Evolutionary conservation across 2,329 filamentous ascomycete species (phyloP).

Genomic region (Geosmithia putterillii): DNA sequence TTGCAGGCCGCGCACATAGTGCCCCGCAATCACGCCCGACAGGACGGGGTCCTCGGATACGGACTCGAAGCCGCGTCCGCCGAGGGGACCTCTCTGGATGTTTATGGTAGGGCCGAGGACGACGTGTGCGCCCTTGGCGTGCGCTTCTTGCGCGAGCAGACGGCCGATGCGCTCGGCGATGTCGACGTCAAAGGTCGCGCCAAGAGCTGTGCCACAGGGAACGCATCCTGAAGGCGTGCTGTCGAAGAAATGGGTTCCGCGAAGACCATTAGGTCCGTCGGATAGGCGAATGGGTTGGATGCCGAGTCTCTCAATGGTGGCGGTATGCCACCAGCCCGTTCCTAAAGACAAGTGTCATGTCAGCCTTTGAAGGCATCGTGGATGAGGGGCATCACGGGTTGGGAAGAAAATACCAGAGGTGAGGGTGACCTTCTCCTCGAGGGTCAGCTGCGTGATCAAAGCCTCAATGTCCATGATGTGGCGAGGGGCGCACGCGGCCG

Average conservation of each 20-base stretch:
- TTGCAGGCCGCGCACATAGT: conserved; percentile 42
- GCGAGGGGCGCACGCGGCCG: too few relatives aligned
- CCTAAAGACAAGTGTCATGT: conserved; percentile 3
- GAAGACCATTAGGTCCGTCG: conserved; percentile 59
- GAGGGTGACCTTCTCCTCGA: conserved; percentile 2
- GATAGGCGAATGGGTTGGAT: conserved; percentile 46
- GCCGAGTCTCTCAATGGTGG: conserved; percentile 5
- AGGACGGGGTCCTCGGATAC: conserved; percentile 46
- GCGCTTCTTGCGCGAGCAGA: conserved; percentile 39
- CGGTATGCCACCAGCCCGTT: conserved; percentile 9
- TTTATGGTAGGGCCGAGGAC: conserved; percentile 52
- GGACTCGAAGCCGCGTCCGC: conserved; percentile 48
- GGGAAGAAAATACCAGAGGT: background rate
- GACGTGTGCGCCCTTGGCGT: conserved; percentile 43
- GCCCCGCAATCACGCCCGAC: conserved; percentile 39
- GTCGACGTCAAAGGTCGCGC: conserved; percentile 42
- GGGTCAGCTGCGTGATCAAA: conserved; percentile 1
- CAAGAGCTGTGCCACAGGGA: conserved; percentile 45
- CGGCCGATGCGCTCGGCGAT: conserved; percentile 37
- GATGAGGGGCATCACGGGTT: background rate
- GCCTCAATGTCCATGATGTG: background rate
- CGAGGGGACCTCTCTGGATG: conserved; percentile 47
- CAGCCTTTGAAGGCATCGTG: background rate
- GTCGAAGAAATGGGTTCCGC: conserved; percentile 57
- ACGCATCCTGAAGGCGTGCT: conserved; percentile 48